Evolutionary conservation across 129 eudicot species (phyloP).

Genomic region (Chrysanthemum makinoi): DNA sequence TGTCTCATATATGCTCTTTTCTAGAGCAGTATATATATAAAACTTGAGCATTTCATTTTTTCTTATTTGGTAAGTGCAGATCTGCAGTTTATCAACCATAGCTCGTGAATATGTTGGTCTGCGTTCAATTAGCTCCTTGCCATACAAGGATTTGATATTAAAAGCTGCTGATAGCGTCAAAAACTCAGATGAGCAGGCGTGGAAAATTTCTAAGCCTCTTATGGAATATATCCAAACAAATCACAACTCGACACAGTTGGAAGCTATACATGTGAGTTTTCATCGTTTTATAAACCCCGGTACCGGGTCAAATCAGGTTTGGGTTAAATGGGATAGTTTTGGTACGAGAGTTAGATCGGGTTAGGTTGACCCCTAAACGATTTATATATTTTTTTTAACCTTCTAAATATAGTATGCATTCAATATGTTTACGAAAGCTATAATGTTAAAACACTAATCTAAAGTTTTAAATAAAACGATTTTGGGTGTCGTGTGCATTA

Average conservation of each 20-base stretch:
- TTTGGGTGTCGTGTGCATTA: no score
- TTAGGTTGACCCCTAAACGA: no score
- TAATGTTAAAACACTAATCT: no score
- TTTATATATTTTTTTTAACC: no score
- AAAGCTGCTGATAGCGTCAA: conserved; percentile 55
- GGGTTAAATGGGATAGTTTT: no score
- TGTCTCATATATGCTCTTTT: no score
- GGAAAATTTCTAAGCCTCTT: conserved; percentile 75
- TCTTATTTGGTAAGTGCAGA: conserved; percentile 39
- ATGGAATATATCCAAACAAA: conserved; percentile 66
- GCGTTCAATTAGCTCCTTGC: conserved; percentile 71
- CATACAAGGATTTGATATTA: conserved; percentile 81
- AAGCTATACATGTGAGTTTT: conserved; percentile 78
- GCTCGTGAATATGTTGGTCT: conserved; percentile 94
- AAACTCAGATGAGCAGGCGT: conserved; percentile 59
- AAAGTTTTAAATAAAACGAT: no score
- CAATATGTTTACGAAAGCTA: no score
- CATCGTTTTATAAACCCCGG: conserved; percentile 5
- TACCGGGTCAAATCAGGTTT: neutral
- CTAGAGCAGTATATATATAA: no score
- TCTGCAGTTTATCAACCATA: conserved; percentile 96
- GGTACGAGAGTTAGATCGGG: no score
- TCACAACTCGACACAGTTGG: conserved; percentile 75
- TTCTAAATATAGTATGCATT: no score
- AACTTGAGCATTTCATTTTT: no score